A percentile compares a stretch with the other conserved stretches of the same genome.
Conservation (phyloP, 257 asterid genomes). For the Nyctanthes arbortristis region DNA sequence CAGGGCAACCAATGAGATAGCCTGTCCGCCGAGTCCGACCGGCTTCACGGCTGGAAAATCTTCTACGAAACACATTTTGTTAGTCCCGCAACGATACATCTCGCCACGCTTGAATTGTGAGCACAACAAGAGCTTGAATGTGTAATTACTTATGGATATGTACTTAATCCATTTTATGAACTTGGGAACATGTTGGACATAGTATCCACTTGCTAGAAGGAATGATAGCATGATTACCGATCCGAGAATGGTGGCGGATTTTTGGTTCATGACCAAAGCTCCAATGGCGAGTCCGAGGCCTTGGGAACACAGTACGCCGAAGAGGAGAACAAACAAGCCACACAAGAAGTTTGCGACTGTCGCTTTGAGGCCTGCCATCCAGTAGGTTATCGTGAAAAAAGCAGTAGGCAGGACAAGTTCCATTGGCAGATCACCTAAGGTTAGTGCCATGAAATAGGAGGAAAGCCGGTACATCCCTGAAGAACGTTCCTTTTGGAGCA, state of each 20-base stretch:
- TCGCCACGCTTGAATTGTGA: conserved; percentile 45
- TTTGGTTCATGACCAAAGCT: conserved; percentile 47
- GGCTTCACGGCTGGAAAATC: conserved; percentile 44
- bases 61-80: conserved; percentile 42
- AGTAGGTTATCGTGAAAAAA: conserved; percentile 43
- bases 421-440: conserved; percentile 54
- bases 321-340: conserved; percentile 33
- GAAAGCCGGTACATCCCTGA: conserved; percentile 65
- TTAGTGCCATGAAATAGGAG: conserved; percentile 56
- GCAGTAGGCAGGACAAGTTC: conserved; percentile 52
- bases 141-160: conserved; percentile 39
- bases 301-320: conserved; percentile 44
- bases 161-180: conserved; percentile 58
- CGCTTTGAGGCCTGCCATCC: conserved; percentile 54
- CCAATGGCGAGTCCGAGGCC: conserved; percentile 68
- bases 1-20: conserved; percentile 36
- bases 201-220: conserved; percentile 50
- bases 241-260: conserved; percentile 42
- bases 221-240: conserved; percentile 43
- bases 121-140: conserved; percentile 43
- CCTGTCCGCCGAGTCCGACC: conserved; percentile 40
- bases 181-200: conserved; percentile 45
- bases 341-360: conserved; percentile 30
- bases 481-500: conserved; percentile 59
- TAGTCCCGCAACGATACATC: conserved; percentile 37